These are phyloP conservation scores for Cryptococcus floricola DNA, from an alignment of 1,284 basidiomycete species.

Conservation along the genomic window DNA sequence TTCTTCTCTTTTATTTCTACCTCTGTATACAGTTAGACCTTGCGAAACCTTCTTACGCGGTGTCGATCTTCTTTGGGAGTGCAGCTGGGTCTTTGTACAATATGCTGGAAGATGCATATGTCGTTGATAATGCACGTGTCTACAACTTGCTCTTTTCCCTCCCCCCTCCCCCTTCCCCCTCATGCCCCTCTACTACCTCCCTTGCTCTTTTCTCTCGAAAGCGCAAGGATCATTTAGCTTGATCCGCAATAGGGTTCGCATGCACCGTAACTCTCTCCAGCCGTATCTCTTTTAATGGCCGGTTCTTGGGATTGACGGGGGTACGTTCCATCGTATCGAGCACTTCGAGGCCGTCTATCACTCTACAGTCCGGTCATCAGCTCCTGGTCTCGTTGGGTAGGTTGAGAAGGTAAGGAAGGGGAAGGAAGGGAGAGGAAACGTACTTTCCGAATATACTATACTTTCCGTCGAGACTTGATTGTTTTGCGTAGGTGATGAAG, in stretches of 20 bases:
- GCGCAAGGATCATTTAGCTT: slow-evolving; percentile 12
- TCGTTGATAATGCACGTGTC: neutral
- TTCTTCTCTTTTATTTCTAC: neutral
- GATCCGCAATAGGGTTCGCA: slow-evolving; percentile 70
- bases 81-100: neutral
- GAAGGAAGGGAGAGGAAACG: slow-evolving; percentile 17
- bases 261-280: slow-evolving; percentile 82
- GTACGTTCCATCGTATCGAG: slow-evolving; percentile 85
- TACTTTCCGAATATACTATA: slow-evolving; percentile 85
- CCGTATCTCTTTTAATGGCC: slow-evolving; percentile 79
- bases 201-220: no score
- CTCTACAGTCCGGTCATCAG: slow-evolving; percentile 49
- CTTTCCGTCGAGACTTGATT: slow-evolving; percentile 85
- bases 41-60: neutral
- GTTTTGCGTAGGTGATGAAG: slow-evolving; percentile 89
- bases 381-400: neutral
- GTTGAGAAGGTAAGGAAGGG: neutral
- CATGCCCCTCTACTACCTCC: no score
- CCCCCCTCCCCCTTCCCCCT: neutral
- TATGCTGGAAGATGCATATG: neutral
- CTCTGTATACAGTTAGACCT: neutral
- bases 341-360: slow-evolving; percentile 89
- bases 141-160: neutral
- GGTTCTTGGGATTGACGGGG: slow-evolving; percentile 84
- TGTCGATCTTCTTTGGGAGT: neutral